These are phyloP conservation scores for Ashbya aceris DNA, from an alignment of 1,139 yeast genomes.

Conservation along the genomic window DNA sequence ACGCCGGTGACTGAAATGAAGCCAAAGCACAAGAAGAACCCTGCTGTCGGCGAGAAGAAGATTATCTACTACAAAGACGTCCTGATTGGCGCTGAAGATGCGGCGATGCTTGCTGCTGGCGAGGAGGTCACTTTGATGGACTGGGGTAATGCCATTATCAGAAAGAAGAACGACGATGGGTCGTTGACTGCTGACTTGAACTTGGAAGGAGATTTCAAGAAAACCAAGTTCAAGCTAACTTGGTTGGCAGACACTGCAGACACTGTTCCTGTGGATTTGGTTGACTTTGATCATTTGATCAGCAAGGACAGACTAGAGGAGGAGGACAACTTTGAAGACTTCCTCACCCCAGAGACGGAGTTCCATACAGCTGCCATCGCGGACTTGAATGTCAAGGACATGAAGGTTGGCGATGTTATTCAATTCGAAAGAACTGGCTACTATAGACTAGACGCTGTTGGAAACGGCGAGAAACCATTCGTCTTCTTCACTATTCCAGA, in stretches of 20 bases:
- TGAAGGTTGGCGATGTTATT: constrained; percentile 79
- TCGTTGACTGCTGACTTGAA: constrained; percentile 73
- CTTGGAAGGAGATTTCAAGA: constrained; percentile 95
- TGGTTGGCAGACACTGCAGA: constrained; percentile 87
- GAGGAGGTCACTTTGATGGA: constrained; percentile 97
- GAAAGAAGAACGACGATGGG: constrained; percentile 57
- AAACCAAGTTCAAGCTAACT: constrained; percentile 88
- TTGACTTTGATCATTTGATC: constrained; percentile 91
- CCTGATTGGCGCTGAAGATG: constrained; percentile 85
- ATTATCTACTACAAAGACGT: constrained; percentile 58
- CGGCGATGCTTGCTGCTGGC: constrained; percentile 54
- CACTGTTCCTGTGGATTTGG: constrained; percentile 62
- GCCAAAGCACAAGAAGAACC: constrained; percentile 93
- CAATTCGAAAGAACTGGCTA: constrained; percentile 98
- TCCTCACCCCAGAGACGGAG: constrained; percentile 80
- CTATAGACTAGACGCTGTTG: constrained; percentile 65
- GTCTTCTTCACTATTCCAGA: constrained; percentile 93
- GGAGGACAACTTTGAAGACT: constrained; percentile 89
- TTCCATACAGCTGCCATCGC: constrained; percentile 74
- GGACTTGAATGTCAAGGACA: constrained; percentile 64
- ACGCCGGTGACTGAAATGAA: constrained; percentile 55
- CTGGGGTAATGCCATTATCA: constrained; percentile 92
- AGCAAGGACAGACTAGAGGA: constrained; percentile 95
- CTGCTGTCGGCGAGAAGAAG: constrained; percentile 79
- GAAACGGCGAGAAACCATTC: constrained; percentile 50